phyloP scores from a whole-genome alignment of 1,139 yeast genomes.

The Candida sanyaensis region DNA sequence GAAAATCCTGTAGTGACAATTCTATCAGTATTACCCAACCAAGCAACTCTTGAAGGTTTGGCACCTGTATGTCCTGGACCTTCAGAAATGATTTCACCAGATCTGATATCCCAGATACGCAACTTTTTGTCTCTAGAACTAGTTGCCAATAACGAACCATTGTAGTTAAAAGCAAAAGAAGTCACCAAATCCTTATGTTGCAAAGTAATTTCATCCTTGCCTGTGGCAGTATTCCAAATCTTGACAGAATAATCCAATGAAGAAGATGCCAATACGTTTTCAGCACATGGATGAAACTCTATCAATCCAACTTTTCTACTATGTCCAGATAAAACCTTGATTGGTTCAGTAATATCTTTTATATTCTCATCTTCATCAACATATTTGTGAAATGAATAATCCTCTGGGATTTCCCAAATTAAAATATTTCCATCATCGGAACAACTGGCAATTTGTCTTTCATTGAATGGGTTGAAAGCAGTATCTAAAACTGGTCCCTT shows the following conservation, averaged over 20 bases:
- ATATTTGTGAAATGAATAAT: conserved; percentile 67
- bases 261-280: conserved; percentile 82
- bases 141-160: conserved; percentile 84
- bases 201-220: conserved; percentile 69
- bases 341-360: conserved; percentile 67
- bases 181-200: conserved; percentile 89
- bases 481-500: conserved; percentile 94
- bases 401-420: conserved; percentile 84
- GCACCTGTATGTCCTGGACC: conserved; percentile 94
- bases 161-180: conserved; percentile 85
- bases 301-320: conserved; percentile 94
- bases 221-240: conserved; percentile 83
- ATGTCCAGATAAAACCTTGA: conserved; percentile 77
- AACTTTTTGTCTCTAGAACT: conserved; percentile 90
- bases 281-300: conserved; percentile 85
- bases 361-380: conserved; percentile 63
- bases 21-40: conserved; percentile 88
- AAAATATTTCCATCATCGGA: conserved; percentile 91
- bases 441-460: conserved; percentile 72
- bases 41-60: conserved; percentile 79
- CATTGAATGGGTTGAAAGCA: conserved; percentile 89
- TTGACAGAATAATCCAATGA: conserved; percentile 90
- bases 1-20: conserved; percentile 96
- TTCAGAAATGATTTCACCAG: conserved; percentile 72
- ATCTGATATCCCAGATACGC: conserved; percentile 87